phyloP scores from a whole-genome alignment of 179 eudicot genomes.

The Silene vulgaris region DNA sequence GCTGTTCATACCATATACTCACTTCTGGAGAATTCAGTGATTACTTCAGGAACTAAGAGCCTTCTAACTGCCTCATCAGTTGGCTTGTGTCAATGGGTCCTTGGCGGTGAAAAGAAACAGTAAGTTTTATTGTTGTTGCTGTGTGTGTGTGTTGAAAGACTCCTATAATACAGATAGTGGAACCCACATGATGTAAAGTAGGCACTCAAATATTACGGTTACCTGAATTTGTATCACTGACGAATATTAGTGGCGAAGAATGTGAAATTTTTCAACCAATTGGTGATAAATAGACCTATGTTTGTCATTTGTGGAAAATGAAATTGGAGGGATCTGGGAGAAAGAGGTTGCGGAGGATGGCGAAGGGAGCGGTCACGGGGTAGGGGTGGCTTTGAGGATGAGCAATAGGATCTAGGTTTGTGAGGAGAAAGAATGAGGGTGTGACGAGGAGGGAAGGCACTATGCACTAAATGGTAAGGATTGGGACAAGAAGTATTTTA shows the following conservation, averaged over 20 bases:
- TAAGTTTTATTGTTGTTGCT: constrained; percentile 21
- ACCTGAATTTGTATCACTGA: no score
- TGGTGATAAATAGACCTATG: background rate
- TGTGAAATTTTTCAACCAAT: background rate
- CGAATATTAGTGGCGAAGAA: no score
- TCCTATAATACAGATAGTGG: background rate
- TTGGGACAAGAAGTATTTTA: background rate
- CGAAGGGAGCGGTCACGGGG: background rate
- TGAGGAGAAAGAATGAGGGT: no score
- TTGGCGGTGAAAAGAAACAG: constrained; percentile 38
- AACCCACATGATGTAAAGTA: background rate
- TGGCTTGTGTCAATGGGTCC: constrained; percentile 79
- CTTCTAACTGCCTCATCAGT: constrained; percentile 73
- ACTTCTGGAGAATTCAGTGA: constrained; percentile 38
- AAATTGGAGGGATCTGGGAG: background rate
- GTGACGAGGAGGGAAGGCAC: background rate
- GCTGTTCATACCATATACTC: constrained; percentile 61
- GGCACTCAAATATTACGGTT: no score
- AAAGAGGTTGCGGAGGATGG: background rate
- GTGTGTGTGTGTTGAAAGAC: no score
- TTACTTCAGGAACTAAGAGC: constrained; percentile 42
- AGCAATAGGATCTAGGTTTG: no score
- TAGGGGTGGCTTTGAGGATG: background rate
- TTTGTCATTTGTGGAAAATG: background rate
- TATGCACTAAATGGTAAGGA: background rate